phyloP scores from a whole-genome alignment of 2,329 filamentous ascomycete genomes.

The Metarhizium sp. region DNA sequence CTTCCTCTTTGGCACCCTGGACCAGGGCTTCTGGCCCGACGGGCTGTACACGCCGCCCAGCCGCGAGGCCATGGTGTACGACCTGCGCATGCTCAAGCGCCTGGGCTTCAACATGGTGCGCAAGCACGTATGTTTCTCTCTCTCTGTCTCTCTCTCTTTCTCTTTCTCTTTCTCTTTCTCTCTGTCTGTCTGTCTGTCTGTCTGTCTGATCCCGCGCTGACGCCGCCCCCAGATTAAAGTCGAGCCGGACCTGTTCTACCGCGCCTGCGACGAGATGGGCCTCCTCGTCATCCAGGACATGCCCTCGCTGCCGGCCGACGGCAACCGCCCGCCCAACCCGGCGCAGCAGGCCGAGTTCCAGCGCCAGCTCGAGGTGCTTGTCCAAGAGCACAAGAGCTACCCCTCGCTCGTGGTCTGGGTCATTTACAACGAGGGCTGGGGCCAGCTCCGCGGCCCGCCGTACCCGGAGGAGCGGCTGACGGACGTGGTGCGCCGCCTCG shows the following conservation, averaged over 20 bases:
- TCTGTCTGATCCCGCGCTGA: not conserved
- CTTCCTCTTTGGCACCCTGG: conserved; percentile 59
- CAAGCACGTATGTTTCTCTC: conserved; percentile 44
- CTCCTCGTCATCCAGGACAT: conserved; percentile 64
- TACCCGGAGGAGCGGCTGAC: conserved; percentile 50
- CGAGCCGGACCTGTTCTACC: conserved; percentile 58
- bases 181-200: no score
- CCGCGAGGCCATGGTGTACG: conserved; percentile 57
- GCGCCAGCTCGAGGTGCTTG: conserved; percentile 50
- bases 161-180: no score
- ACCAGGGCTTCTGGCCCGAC: conserved; percentile 66
- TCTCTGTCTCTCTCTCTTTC: no score
- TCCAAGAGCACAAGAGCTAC: conserved; percentile 55
- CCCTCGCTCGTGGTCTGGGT: conserved; percentile 58
- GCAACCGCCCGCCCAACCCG: conserved; percentile 25
- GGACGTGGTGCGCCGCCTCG: conserved; percentile 42
- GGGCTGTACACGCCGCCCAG: conserved; percentile 57
- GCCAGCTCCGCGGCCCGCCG: conserved; percentile 39
- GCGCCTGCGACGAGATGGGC: conserved; percentile 56
- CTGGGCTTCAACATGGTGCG: conserved; percentile 63
- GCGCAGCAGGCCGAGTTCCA: conserved; percentile 54
- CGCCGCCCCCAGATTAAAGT: conserved; percentile 47
- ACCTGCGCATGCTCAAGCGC: conserved; percentile 52
- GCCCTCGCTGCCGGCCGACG: conserved; percentile 43
- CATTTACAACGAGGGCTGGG: conserved; percentile 68